These are phyloP conservation scores for sweet orange (Citrus sinensis) DNA, from an alignment of 345 rosid species.

Conservation along the genomic window DVS_A1.0 CM039166.1:3416001-3416500, in stretches of 20 bases:
- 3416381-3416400: background rate
- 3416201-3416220: background rate
- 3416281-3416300: conserved; percentile 75
- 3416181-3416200: background rate
- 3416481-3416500: background rate
- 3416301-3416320: conserved; percentile 38
- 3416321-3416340: background rate
- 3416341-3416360: background rate
- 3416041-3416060: too few species aligned
- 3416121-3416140: background rate
- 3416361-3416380: background rate
- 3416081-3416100: background rate
- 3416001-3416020: background rate
- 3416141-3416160: background rate
- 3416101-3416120: background rate
- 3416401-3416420: background rate
- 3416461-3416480: background rate
- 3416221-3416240: conserved; percentile 60
- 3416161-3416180: background rate
- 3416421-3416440: background rate
- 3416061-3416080: background rate
- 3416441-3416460: background rate
- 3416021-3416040: background rate
- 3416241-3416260: conserved; percentile 76
- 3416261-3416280: conserved; percentile 83